Conservation (phyloP, 2,329 filamentous ascomycete genomes). For the Aspergillus cejpii region DNA sequence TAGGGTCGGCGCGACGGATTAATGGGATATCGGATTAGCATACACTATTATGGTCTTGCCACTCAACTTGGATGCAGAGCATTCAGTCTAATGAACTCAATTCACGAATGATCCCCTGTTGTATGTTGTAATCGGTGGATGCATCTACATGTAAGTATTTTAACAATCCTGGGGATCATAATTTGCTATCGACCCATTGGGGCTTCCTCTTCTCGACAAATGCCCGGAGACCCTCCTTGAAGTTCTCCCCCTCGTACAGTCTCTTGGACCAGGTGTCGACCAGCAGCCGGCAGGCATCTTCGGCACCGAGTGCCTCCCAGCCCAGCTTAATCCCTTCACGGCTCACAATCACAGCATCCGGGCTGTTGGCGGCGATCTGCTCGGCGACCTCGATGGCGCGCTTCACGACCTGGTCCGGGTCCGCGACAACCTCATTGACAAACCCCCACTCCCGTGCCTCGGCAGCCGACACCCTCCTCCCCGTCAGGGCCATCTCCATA, state of each 20-base stretch:
- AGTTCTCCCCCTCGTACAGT: constrained; percentile 62
- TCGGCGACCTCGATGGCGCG: constrained; percentile 55
- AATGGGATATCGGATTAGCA: constrained; percentile 17
- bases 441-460: constrained; percentile 62
- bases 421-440: constrained; percentile 54
- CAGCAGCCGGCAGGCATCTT: constrained; percentile 54
- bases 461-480: constrained; percentile 51
- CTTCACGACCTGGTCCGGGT: constrained; percentile 20
- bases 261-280: constrained; percentile 53
- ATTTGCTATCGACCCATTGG: constrained; percentile 49
- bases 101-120: constrained; percentile 1
- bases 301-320: constrained; percentile 63
- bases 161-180: too few species aligned
- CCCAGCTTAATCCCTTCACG: constrained; percentile 64
- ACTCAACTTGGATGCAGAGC: constrained; percentile 16
- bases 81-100: constrained; percentile 14
- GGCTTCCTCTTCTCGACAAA: constrained; percentile 71
- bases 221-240: constrained; percentile 64
- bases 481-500: constrained; percentile 65
- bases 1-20: constrained; percentile 23
- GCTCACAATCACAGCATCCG: constrained; percentile 68
- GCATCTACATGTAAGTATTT: too few species aligned
- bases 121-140: background rate
- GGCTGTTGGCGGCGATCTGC: constrained; percentile 60
- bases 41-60: constrained; percentile 16